phyloP scores from a whole-genome alignment of 2,329 filamentous ascomycete genomes.

The Parasarocladium wereldwijsianum region DNA sequence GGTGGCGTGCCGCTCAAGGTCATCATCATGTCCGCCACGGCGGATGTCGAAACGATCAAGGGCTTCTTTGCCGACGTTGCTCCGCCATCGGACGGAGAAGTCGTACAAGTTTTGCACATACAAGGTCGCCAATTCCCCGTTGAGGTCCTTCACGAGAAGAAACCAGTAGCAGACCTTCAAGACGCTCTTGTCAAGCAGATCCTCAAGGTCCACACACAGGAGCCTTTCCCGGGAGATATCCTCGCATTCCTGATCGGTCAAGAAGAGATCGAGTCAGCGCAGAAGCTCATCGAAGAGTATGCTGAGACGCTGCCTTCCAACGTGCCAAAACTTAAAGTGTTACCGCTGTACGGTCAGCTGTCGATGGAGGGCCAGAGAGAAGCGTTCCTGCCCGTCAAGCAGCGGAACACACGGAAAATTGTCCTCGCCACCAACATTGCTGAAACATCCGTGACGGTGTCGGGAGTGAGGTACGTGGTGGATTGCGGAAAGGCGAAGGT shows the following conservation, averaged over 20 bases:
- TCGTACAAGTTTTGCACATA: slow-evolving; percentile 43
- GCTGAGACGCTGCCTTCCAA: slow-evolving; percentile 56
- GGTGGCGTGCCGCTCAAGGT: slow-evolving; percentile 70
- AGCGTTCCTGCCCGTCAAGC: slow-evolving; percentile 64
- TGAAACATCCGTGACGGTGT: slow-evolving; percentile 94
- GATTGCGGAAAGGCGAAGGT: slow-evolving; percentile 91
- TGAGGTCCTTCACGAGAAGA: slow-evolving; percentile 56
- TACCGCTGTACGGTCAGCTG: slow-evolving; percentile 81
- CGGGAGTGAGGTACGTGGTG: slow-evolving; percentile 80
- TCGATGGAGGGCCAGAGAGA: slow-evolving; percentile 75
- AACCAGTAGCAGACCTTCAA: slow-evolving; percentile 66
- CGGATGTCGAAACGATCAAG: slow-evolving; percentile 66
- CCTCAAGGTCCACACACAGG: slow-evolving; percentile 73
- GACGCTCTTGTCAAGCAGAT: slow-evolving; percentile 70
- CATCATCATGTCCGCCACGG: slow-evolving; percentile 93
- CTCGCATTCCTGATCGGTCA: slow-evolving; percentile 86
- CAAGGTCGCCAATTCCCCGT: slow-evolving; percentile 83
- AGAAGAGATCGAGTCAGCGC: slow-evolving; percentile 75
- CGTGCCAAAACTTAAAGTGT: slow-evolving; percentile 56
- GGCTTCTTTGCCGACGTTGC: slow-evolving; percentile 49
- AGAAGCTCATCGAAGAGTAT: slow-evolving; percentile 70
- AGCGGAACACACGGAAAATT: slow-evolving; percentile 67
- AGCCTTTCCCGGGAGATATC: slow-evolving; percentile 87
- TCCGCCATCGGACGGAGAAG: slow-evolving; percentile 6
- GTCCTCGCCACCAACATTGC: slow-evolving; percentile 94